Evolutionary conservation across 2,329 filamentous ascomycete genomes (phyloP), one percentile per base, ranked within the genome.

Genomic region (Botrytis aclada): DNA sequence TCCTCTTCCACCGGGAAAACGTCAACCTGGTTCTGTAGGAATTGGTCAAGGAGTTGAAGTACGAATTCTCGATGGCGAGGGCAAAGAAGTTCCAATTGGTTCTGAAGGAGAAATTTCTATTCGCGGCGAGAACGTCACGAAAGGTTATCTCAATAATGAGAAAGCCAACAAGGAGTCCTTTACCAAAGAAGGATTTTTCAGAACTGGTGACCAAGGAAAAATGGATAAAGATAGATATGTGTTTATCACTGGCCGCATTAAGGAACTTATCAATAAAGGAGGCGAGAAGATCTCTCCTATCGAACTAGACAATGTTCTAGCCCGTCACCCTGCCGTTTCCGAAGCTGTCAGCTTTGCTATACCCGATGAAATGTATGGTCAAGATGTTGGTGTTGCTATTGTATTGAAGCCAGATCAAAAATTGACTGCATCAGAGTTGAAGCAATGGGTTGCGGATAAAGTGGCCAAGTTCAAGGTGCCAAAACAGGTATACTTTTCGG

Each of bases 201-300:
- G 93, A 77, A 97, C 94, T 0, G 94, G 94, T 9, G 94, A 97
- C 80, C 93, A 97, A 82, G 94, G 94, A 67, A 92, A 92, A 83
- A 87, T 89, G 80, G 93, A 97, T 79, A 84, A 88, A 73, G 92
- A 96, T 77, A 93, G 93, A 74, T 97, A 96, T 80, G 84, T 97
- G 18, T 87, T 93, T 79, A 95, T 97, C 82, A 97, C 94, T 0
- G 94, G 94, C n/a, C 87, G 94, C 70, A 97, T 97, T 84, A 97
- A 97, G 86, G 94, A 97, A 83, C 86, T 97, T 70, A 97, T 97
- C 85, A 94, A 94, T 83, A 95, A 95, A 83, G 93, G 92, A 72
- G 93, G 93, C 74, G 93, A 97, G 84, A 96, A 96, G 85, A 96
- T 97, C 80, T 93, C 90, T 77, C 93, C 94, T 1, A 95, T 96